Evolutionary conservation across 257 asterid species (phyloP), one percentile per base, ranked within the genome.

Genomic region (Thymus mandschuricus): DNA sequence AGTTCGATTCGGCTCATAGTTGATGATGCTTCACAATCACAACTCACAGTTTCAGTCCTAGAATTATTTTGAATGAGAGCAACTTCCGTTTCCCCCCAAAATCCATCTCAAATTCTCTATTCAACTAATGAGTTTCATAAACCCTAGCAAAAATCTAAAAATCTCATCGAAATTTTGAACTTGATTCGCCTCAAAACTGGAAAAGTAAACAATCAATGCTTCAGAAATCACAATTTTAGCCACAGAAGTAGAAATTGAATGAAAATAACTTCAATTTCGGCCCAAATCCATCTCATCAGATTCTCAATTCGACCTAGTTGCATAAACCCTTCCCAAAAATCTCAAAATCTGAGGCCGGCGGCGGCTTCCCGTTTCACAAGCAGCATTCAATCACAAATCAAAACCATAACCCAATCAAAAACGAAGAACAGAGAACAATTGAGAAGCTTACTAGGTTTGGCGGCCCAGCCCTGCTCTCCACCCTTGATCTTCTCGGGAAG

Each of bases 401-500:
- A 46, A 64, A 64, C 4, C 35, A 5, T 1, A 40, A 40, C 59
- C 60, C 6, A 35, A 64, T 63, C 10, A 28, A 64, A 21, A 31
- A 31, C 27, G 56, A 8, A 2, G 55, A 64, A 51, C 27, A 44
- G 13, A 50, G 12, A 15, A 8, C 35, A 1, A 30, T 58, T 21
- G 10, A 64, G 57, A 52, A 61, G 73, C 92, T 86, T 88, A 92
- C 97, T 84, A 43, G 98, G 97, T 83, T 92, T 92, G 56, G 98
- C 98, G 55, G 98, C 98, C 98, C 98, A 92, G 46, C 98, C 98
- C 62, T 80, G 88, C 74, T 92, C 97, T 29, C 98, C 98, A 21
- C 98, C 98, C 96, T 92, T 92, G 74, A 92, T 92, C 35, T 66
- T 64, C 79, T 92, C 98, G 15, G 98, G 98, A 49, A 88, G 87